Evolutionary conservation across 1,284 basidiomycete species (phyloP).

Genomic region (Takashimella koratensis): DNA sequence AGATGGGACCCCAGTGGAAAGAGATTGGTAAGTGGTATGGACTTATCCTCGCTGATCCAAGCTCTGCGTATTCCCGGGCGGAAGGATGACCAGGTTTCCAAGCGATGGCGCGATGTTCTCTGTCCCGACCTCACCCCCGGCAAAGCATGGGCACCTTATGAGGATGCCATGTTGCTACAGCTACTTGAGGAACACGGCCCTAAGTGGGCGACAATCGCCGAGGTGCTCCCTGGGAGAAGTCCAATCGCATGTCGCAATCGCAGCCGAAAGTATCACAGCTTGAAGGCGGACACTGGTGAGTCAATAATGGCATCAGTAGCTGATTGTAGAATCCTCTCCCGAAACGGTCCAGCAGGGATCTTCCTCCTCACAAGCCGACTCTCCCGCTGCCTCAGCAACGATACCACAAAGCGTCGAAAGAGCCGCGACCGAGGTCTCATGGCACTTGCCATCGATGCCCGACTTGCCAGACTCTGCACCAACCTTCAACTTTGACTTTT

Average conservation of each 20-base stretch:
- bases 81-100: slow-evolving; percentile 26
- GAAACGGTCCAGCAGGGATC: no score
- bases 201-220: slow-evolving; percentile 23
- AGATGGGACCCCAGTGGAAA: slow-evolving; percentile 23
- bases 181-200: slow-evolving; percentile 18
- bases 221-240: slow-evolving; percentile 17
- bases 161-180: slow-evolving; percentile 18
- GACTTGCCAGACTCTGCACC: no score
- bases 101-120: slow-evolving; percentile 26
- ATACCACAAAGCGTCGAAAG: no score
- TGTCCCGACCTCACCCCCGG: slow-evolving; percentile 18
- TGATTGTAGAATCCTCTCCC: no score
- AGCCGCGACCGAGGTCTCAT: no score
- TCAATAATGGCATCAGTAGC: no score
- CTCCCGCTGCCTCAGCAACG: no score
- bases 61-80: slow-evolving; percentile 20
- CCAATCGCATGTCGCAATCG: slow-evolving; percentile 23
- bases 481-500: no score
- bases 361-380: no score
- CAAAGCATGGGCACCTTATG: slow-evolving; percentile 17
- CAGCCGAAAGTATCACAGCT: slow-evolving; percentile 8
- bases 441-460: no score
- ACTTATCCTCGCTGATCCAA: neutral
- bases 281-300: neutral
- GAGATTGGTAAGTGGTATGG: slow-evolving; percentile 21